These are phyloP conservation scores for Solanum acaule DNA, from an alignment of 257 asterid species.

Conservation along the genomic window DNA sequence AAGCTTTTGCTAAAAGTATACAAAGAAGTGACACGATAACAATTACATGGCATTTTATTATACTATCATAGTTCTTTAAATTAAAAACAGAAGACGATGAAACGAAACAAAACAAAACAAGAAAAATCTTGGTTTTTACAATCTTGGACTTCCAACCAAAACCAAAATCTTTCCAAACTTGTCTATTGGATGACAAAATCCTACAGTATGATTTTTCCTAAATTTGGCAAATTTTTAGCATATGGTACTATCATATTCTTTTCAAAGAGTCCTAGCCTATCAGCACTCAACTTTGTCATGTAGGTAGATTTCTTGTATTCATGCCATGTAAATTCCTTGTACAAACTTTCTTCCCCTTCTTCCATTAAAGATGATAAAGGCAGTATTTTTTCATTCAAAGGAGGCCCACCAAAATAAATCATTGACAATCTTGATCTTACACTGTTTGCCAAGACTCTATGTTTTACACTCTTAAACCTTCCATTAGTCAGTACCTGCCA, in stretches of 20 bases:
- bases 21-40: background rate
- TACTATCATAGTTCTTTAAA: background rate
- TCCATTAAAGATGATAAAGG: constrained; percentile 7
- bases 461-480: constrained; percentile 11
- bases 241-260: background rate
- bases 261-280: background rate
- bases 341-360: constrained; percentile 9
- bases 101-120: background rate
- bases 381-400: constrained; percentile 6
- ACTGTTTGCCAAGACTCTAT: constrained; percentile 5
- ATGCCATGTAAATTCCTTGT: constrained; percentile 14
- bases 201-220: background rate
- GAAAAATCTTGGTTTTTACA: background rate
- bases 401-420: constrained; percentile 17
- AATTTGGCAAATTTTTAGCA: background rate
- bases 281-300: constrained; percentile 4
- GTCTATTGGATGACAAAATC: background rate
- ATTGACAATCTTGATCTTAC: constrained; percentile 1
- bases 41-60: constrained; percentile 5
- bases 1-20: background rate
- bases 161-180: background rate
- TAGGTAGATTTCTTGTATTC: constrained; percentile 15
- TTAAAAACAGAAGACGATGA: background rate
- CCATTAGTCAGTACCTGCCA: constrained; percentile 17
- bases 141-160: background rate